A percentile compares a stretch with the other conserved stretches of the same genome.
These are phyloP conservation scores for Pseudonitzschia multistriata DNA, from an alignment of 108 stramenopile species.

Conservation along the genomic window DNA sequence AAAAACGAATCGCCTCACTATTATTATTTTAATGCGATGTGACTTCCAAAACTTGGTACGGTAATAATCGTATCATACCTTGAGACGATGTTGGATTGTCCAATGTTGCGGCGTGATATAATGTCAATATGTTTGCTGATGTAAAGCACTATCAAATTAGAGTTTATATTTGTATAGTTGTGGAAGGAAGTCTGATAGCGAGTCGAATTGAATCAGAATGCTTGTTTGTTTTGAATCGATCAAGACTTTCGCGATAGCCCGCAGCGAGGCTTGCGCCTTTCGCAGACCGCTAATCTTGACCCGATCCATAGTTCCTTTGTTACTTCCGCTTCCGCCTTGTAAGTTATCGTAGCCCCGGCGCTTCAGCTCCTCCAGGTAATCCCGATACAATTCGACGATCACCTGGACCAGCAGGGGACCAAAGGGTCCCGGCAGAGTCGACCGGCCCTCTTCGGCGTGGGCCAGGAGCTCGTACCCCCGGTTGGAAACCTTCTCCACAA, in stretches of 20 bases:
- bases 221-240: background rate
- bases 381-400: constrained; percentile 35
- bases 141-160: no score
- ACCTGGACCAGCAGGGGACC: constrained; percentile 28
- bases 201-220: background rate
- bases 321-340: background rate
- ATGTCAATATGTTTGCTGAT: no score
- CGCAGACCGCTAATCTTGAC: constrained; percentile 4
- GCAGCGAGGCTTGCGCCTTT: background rate
- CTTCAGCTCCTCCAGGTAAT: constrained; percentile 26
- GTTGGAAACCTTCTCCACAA: constrained; percentile 19
- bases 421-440: constrained; percentile 19
- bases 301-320: no score
- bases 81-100: no score
- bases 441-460: constrained; percentile 22
- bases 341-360: constrained; percentile 2
- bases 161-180: no score
- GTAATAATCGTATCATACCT: no score
- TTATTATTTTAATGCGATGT: no score
- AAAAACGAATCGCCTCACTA: no score
- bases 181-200: background rate
- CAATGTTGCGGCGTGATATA: no score
- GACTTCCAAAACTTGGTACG: no score
- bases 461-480: constrained; percentile 11
- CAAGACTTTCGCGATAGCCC: background rate